Base-by-base conservation (phyloP, 2,329 filamentous ascomycete species). In the Pseudogymnoascus sp. region DNA sequence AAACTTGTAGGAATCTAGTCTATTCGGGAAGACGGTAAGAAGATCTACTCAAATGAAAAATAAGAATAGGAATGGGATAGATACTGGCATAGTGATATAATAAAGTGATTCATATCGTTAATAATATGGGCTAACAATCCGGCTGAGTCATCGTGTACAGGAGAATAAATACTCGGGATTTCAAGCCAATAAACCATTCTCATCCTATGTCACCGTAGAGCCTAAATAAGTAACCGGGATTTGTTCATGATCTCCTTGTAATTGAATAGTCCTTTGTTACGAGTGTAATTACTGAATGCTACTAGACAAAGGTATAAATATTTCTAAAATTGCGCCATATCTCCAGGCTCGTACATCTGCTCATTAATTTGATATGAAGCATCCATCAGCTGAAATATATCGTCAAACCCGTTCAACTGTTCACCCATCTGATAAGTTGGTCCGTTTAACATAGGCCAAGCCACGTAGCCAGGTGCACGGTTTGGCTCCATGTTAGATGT, bases 321-420 rank as follows among this genome's bases (percentile, higher is more conserved):
- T 47, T 47, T 26, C 21, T 47, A 47, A 26, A 47, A 47, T n/a
- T 47, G 21, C 2, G 21, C 21, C 21, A 47, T 47, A 47, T 47
- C 21, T 26, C 42, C 42, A 26, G 42, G 42, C 21, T 47, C 42
- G 13, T 47, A 47, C 42, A 40, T 60, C 31, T 67, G 65, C 19
- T 63, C 66, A 26, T 62, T 65, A 13, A 67, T 42, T 31, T 62
- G 61, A 38, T 68, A 68, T 23, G 66, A 67, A n/a, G 63, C 61
- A 62, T 68, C 66, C 65, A 68, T 67, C 23, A 68, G 60, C 28
- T 68, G 64, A 44, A 68, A 68, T 15, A 68, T 65, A 47, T 67
- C 65, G 17, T 61, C 31, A 28, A 53, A 42, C 40, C 26, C 42
- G 21, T 47, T 47, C n/a, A 26, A 26, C 42, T 47, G 42, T 6